These are phyloP conservation scores for Diaporthe citrichinensis DNA, from an alignment of 2,329 filamentous ascomycete species.

Conservation along the genomic window DNA sequence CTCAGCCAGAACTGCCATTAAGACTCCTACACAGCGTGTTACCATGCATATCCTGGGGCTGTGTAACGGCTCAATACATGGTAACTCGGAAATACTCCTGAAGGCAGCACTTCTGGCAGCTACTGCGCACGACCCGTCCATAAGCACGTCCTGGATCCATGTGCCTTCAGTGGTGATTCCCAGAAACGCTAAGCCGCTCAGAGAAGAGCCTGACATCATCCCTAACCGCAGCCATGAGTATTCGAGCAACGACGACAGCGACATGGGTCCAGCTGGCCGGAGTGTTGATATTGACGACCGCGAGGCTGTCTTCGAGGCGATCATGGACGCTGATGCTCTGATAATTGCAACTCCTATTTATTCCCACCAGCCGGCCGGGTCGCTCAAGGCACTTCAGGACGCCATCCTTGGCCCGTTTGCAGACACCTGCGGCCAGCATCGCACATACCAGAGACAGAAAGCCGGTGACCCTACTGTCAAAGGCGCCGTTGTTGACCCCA, in stretches of 20 bases:
- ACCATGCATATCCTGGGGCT: conserved; percentile 12
- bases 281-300: not conserved
- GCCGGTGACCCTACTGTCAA: not conserved
- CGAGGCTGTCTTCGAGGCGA: not conserved
- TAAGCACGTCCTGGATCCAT: conserved; percentile 7
- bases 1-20: not conserved
- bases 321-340: conserved; percentile 21
- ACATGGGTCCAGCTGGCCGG: too few species aligned
- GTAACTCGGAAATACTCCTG: conserved; percentile 4
- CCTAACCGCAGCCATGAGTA: conserved; percentile 8
- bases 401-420: conserved; percentile 28
- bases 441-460: not conserved
- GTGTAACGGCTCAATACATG: conserved; percentile 12
- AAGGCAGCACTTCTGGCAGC: conserved; percentile 5
- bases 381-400: conserved; percentile 24
- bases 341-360: conserved; percentile 26
- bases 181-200: conserved; percentile 3
- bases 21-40: not conserved
- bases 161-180: conserved; percentile 2
- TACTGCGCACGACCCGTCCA: not conserved
- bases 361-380: conserved; percentile 26
- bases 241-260: not conserved
- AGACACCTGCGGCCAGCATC: conserved; percentile 7
- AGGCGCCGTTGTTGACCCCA: not conserved
- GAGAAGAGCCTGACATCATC: not conserved